phyloP scores from a whole-genome alignment of 2,329 filamentous ascomycete species.

The Sclerotinia sclerotiorum region DNA sequence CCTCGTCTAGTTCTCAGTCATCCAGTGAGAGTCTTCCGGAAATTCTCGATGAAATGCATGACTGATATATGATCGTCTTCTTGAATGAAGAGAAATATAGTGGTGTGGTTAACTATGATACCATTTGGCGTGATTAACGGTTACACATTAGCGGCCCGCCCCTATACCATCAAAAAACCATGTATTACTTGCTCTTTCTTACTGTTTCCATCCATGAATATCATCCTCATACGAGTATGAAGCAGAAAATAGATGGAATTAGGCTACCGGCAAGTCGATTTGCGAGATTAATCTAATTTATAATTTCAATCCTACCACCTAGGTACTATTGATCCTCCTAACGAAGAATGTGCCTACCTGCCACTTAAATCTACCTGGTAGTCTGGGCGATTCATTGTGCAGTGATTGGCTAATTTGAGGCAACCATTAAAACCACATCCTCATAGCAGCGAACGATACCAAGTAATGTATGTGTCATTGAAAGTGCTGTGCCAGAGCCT shows the following conservation, averaged over 20 bases:
- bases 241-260: background rate
- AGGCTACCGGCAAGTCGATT: background rate
- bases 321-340: background rate
- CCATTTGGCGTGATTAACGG: constrained; percentile 18
- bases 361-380: constrained; percentile 19
- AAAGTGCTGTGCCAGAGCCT: constrained; percentile 11
- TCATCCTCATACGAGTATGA: background rate
- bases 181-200: background rate
- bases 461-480: constrained; percentile 10
- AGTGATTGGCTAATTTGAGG: background rate
- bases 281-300: background rate
- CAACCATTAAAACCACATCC: constrained; percentile 1
- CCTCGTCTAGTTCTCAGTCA: constrained; percentile 1
- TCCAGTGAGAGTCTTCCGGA: background rate
- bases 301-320: constrained; percentile 7
- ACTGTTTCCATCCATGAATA: background rate
- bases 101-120: constrained; percentile 15
- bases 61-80: background rate
- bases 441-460: constrained; percentile 10
- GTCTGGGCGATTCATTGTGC: background rate
- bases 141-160: constrained; percentile 9
- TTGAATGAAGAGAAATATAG: constrained; percentile 2
- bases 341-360: constrained; percentile 10
- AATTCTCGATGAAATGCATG: constrained; percentile 16
- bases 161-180: background rate